Evolutionary conservation across 208 protist species (phyloP), one percentile per base, ranked within the genome.

Genomic region (Porcisia hertigi): DNA sequence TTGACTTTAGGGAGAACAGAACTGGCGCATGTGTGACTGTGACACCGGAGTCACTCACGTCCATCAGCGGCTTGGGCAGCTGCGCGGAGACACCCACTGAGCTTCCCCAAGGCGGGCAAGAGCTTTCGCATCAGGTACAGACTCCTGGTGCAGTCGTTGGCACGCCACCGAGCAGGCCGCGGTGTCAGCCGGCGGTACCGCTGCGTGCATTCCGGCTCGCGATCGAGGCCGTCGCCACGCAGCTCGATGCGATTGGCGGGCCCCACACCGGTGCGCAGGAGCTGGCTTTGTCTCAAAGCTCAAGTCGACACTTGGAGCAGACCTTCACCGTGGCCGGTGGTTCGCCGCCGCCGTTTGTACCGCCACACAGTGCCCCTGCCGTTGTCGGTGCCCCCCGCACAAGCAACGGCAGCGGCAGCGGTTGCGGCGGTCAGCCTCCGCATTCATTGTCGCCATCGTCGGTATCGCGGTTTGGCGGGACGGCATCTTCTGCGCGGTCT

Each of bases 121-220:
- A 63, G 58, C 58, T 4, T 25, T 43, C 18, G 58, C n/a, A 16
- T 12, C n/a, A 34, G 58, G 25, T 36, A 34, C 11, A 23, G 58
- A 4, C 58, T 0, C 4, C n/a, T 63, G 30, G n/a, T 34, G 58
- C 30, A 1, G 7, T 18, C 23, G 55, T 47, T 23, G 41, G 63
- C 23, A n/a, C 63, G 25, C 41, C 2, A 20, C 36, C 7, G 1
- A 8, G 41, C 36, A 34, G 41, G 7, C 63, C 63, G 41, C 63
- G 7, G 23, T 6, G 41, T 43, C 63, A 67, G 25, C 66, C 66
- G 30, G 57, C 59, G 16, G n/a, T 81, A 16, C 39, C 77, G 14
- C 65, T 76, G 64, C 70, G 57, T 3, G 39, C 77, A 6, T 81
- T 69, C 20, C 57, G 63, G 2, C 47, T 76, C 57, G 59, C 71